A percentile compares a stretch with the other conserved stretches of the same genome.
These are phyloP conservation scores for Scolecobasidium constrictum DNA, from an alignment of 2,329 filamentous ascomycete genomes.

Conservation along the genomic window DNA sequence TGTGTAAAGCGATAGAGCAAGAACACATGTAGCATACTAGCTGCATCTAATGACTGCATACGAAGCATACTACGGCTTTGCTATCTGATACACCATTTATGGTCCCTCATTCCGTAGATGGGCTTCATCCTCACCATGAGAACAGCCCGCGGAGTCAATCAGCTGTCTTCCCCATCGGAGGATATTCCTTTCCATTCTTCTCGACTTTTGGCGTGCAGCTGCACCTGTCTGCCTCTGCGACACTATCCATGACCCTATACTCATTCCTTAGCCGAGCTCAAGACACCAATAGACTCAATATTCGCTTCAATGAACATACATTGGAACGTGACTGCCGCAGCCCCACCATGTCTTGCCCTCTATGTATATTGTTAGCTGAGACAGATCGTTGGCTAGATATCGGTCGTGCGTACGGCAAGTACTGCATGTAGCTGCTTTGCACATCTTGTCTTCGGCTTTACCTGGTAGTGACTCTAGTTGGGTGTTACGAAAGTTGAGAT, in stretches of 20 bases:
- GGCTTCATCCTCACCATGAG: slow-evolving; percentile 5
- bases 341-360: slow-evolving; percentile 55
- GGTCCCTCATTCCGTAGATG: too few species aligned
- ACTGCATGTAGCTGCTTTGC: slow-evolving; percentile 51
- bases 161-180: slow-evolving; percentile 43
- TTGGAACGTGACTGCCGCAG: slow-evolving; percentile 50
- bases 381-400: neutral
- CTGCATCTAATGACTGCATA: too few species aligned
- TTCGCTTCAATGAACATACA: neutral
- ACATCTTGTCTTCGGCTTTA: slow-evolving; percentile 45
- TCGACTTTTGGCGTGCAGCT: slow-evolving; percentile 53
- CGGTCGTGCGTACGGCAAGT: slow-evolving; percentile 48
- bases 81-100: too few species aligned
- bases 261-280: neutral
- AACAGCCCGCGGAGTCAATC: slow-evolving; percentile 19
- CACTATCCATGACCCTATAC: slow-evolving; percentile 46
- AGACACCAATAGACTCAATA: neutral
- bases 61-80: too few species aligned
- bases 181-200: slow-evolving; percentile 50
- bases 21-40: too few species aligned
- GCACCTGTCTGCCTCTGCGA: slow-evolving; percentile 52
- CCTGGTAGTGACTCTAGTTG: too few species aligned
- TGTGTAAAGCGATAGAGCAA: too few species aligned
- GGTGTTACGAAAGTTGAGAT: too few species aligned
- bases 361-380: slow-evolving; percentile 19